Conservation (phyloP, 2,329 filamentous ascomycete genomes). For the Paracamarosporium sp. region DNA sequence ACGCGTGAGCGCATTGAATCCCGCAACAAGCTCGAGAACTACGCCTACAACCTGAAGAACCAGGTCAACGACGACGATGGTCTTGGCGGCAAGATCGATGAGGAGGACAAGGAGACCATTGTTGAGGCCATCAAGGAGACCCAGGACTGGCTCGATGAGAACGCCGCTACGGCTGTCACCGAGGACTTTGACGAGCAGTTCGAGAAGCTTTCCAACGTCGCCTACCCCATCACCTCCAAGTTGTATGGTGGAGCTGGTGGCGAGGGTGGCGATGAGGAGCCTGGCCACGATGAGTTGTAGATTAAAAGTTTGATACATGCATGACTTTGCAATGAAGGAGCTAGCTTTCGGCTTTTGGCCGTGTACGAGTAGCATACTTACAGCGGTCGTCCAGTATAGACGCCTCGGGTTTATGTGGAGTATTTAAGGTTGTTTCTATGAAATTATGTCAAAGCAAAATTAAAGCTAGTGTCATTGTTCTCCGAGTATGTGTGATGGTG, state of each 20-base stretch:
- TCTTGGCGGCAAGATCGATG: slow-evolving; percentile 96
- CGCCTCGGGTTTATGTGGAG: slow-evolving; percentile 23
- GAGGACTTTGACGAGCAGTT: slow-evolving; percentile 99
- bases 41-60: slow-evolving; percentile 99
- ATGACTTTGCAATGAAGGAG: slow-evolving; percentile 24
- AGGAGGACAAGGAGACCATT: slow-evolving; percentile 97
- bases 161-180: slow-evolving; percentile 79
- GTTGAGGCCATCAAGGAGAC: slow-evolving; percentile 97
- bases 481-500: neutral
- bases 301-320: slow-evolving; percentile 26
- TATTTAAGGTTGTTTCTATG: slow-evolving; percentile 11
- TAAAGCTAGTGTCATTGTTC: neutral
- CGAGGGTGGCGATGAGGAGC: slow-evolving; percentile 67
- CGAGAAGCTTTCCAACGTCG: slow-evolving; percentile 96
- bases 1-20: slow-evolving; percentile 96
- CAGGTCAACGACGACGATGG: slow-evolving; percentile 97
- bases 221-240: slow-evolving; percentile 99
- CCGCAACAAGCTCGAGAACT: slow-evolving; percentile 97
- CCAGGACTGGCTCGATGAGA: slow-evolving; percentile 96
- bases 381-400: slow-evolving; percentile 29
- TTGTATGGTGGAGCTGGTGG: slow-evolving; percentile 74
- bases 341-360: slow-evolving; percentile 18
- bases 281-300: slow-evolving; percentile 59
- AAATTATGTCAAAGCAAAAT: slow-evolving; percentile 16
- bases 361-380: slow-evolving; percentile 37